phyloP scores from a whole-genome alignment of 257 asterid species.

The Solanum paucissectum region DNA sequence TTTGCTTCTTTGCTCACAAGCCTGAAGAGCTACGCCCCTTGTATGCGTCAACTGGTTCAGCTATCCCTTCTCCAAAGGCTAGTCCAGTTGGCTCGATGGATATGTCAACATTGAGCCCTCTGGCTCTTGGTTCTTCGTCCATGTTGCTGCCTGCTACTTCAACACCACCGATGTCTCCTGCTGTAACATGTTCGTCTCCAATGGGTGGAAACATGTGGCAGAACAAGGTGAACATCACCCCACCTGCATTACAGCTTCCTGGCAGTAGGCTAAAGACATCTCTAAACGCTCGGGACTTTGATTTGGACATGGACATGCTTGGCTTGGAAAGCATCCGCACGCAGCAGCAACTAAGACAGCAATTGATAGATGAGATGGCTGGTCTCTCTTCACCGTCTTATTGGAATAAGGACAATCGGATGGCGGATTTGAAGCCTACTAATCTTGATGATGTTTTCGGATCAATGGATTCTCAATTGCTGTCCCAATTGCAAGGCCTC shows the following conservation, averaged over 20 bases:
- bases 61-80: slow-evolving; percentile 68
- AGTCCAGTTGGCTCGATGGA: slow-evolving; percentile 31
- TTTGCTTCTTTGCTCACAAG: slow-evolving; percentile 84
- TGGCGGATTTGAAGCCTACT: slow-evolving; percentile 49
- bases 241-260: slow-evolving; percentile 63
- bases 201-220: slow-evolving; percentile 48
- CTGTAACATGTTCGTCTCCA: slow-evolving; percentile 56
- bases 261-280: slow-evolving; percentile 69
- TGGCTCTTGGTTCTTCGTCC: slow-evolving; percentile 38
- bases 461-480: slow-evolving; percentile 49
- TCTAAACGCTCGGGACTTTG: slow-evolving; percentile 46
- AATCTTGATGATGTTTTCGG: slow-evolving; percentile 70
- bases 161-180: slow-evolving; percentile 57
- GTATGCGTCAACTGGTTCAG: slow-evolving; percentile 79
- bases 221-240: slow-evolving; percentile 44
- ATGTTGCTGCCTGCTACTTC: slow-evolving; percentile 24
- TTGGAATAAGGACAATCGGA: slow-evolving; percentile 30
- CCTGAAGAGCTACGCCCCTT: slow-evolving; percentile 68
- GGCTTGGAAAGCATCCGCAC: slow-evolving; percentile 52
- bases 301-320: slow-evolving; percentile 34
- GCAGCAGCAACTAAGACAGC: slow-evolving; percentile 49
- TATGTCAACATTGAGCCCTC: slow-evolving; percentile 35
- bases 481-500: slow-evolving; percentile 43
- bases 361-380: slow-evolving; percentile 52
- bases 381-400: slow-evolving; percentile 46